These are phyloP conservation scores for Rhizopogon vesiculosus DNA, from an alignment of 768 basidiomycete genomes.

Conservation along the genomic window DNA sequence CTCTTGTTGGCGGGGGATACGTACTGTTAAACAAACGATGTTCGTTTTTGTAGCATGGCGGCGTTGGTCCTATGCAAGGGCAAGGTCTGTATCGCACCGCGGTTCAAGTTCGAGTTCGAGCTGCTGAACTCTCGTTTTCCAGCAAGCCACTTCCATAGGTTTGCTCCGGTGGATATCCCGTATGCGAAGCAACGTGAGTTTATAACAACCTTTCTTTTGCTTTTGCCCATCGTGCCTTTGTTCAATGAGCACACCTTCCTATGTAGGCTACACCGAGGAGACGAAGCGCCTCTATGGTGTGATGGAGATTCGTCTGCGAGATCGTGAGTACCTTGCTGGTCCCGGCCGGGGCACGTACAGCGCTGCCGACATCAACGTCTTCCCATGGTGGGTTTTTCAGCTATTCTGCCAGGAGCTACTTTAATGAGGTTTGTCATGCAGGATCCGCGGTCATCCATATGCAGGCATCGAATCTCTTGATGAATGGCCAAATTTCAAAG, in stretches of 20 bases:
- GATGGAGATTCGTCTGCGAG: conserved; percentile 39
- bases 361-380: conserved; percentile 37
- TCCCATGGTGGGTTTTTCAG: conserved; percentile 7
- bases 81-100: conserved; percentile 4
- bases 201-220: too few species aligned
- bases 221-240: not conserved
- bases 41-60: conserved; percentile 18
- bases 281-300: conserved; percentile 44
- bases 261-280: conserved; percentile 45
- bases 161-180: conserved; percentile 30
- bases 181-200: conserved; percentile 29
- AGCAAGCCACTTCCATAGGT: conserved; percentile 34
- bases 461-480: conserved; percentile 31
- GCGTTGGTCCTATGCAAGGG: conserved; percentile 35
- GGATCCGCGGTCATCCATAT: conserved; percentile 29
- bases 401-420: not conserved
- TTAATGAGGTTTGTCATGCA: conserved; percentile 6
- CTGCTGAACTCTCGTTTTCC: not conserved
- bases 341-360: conserved; percentile 26
- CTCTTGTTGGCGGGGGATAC: not conserved
- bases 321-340: conserved; percentile 42
- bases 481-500: conserved; percentile 36
- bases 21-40: not conserved
- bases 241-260: not conserved
- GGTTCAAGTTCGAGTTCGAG: not conserved